Evolutionary conservation across 306 rosid genomes (phyloP).

Genomic region (Leucaena leucocephala): DNA sequence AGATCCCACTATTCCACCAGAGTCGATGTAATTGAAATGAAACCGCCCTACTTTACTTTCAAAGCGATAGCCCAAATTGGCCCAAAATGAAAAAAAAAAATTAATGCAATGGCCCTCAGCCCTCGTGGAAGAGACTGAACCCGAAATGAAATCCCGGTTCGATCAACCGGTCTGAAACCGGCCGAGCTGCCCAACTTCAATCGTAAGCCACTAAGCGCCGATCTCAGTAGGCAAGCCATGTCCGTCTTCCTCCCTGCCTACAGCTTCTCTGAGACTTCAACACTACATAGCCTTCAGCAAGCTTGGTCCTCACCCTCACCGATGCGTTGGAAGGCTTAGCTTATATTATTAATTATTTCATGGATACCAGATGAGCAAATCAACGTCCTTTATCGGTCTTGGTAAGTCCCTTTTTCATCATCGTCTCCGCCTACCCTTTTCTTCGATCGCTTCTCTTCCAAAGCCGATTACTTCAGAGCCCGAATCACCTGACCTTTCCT

Average conservation of each 20-base stretch:
- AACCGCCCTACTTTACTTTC: background rate
- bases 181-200: background rate
- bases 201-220: background rate
- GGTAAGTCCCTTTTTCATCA: conserved; percentile 19
- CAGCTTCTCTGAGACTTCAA: too few species aligned
- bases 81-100: background rate
- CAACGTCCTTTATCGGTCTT: conserved; percentile 39
- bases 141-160: background rate
- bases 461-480: background rate
- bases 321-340: conserved; percentile 9
- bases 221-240: background rate
- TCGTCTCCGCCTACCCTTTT: conserved; percentile 37
- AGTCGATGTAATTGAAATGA: too few species aligned
- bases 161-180: background rate
- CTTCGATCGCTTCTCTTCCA: conserved; percentile 49
- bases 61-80: background rate
- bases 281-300: background rate
- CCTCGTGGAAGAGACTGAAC: background rate
- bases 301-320: background rate
- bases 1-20: background rate
- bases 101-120: too few species aligned
- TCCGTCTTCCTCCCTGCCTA: background rate
- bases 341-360: conserved; percentile 8
- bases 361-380: conserved; percentile 52
- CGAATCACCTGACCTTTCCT: conserved; percentile 42